A percentile compares a stretch with the other conserved stretches of the same genome.
phyloP scores from a whole-genome alignment of 2,329 filamentous ascomycete genomes.

The Trichoderma cornu-damae region DNA sequence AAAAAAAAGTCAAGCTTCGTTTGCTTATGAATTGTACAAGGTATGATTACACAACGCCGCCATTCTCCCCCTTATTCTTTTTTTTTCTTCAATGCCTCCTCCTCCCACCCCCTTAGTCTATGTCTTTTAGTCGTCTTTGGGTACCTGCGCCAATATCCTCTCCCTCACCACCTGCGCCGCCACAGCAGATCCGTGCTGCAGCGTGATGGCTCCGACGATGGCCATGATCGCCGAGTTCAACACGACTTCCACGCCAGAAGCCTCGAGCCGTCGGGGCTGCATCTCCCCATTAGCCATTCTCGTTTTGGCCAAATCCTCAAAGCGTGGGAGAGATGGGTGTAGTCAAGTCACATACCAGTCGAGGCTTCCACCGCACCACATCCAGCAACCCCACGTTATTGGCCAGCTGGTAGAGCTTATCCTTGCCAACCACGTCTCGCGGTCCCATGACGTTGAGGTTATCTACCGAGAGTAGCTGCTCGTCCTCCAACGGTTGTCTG shows the following conservation, averaged over 20 bases:
- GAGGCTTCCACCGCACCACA: slow-evolving; percentile 85
- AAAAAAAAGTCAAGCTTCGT: slow-evolving; percentile 19
- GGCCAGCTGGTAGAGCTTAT: slow-evolving; percentile 63
- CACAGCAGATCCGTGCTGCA: slow-evolving; percentile 77
- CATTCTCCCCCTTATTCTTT: neutral
- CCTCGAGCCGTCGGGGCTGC: slow-evolving; percentile 56
- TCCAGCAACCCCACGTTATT: slow-evolving; percentile 63
- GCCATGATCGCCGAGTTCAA: slow-evolving; percentile 75
- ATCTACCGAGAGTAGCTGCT: slow-evolving; percentile 65
- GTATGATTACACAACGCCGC: slow-evolving; percentile 23
- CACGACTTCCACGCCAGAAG: slow-evolving; percentile 70
- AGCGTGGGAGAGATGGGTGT: neutral
- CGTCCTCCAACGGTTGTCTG: slow-evolving; percentile 63
- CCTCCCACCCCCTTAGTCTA: neutral
- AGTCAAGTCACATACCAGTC: slow-evolving; percentile 56
- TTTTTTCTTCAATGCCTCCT: neutral
- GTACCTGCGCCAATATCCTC: slow-evolving; percentile 55
- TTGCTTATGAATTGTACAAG: slow-evolving; percentile 24
- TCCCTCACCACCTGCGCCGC: slow-evolving; percentile 72
- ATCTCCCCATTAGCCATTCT: slow-evolving; percentile 30
- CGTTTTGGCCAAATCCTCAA: neutral
- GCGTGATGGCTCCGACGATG: slow-evolving; percentile 80
- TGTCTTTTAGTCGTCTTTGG: slow-evolving; percentile 18
- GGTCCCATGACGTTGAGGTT: slow-evolving; percentile 62
- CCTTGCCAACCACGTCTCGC: slow-evolving; percentile 56